A percentile compares a stretch with the other conserved stretches of the same genome.
These are phyloP conservation scores for Lecanoromycetidae sp. DNA, from an alignment of 2,329 filamentous ascomycete genomes.

Conservation along the genomic window DNA sequence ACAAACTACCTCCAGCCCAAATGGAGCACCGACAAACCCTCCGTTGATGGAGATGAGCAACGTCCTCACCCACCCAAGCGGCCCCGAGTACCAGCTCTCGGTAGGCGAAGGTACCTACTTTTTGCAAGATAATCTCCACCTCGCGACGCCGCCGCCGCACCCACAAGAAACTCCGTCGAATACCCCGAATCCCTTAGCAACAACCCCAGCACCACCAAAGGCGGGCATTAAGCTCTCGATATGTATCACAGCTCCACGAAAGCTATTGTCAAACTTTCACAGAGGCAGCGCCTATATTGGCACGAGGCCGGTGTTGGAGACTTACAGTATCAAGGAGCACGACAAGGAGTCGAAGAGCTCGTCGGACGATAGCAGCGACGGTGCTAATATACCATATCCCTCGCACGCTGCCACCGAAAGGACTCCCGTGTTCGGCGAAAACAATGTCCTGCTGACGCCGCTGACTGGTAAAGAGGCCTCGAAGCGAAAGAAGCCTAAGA, in stretches of 20 bases:
- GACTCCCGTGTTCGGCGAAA: constrained; percentile 67
- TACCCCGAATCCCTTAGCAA: constrained; percentile 85
- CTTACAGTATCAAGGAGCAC: constrained; percentile 46
- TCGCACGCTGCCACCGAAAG: constrained; percentile 26
- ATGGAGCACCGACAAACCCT: constrained; percentile 47
- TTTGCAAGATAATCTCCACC: constrained; percentile 77
- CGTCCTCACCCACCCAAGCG: constrained; percentile 64
- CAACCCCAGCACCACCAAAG: constrained; percentile 69
- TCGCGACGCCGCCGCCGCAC: constrained; percentile 89
- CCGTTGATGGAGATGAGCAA: constrained; percentile 93
- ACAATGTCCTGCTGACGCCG: constrained; percentile 60
- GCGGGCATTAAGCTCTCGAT: constrained; percentile 75
- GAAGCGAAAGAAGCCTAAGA: constrained; percentile 89
- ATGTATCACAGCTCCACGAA: constrained; percentile 54
- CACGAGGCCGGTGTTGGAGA: constrained; percentile 28
- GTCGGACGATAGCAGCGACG: constrained; percentile 46
- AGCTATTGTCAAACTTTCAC: constrained; percentile 35
- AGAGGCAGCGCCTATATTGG: constrained; percentile 42
- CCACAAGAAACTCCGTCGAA: constrained; percentile 79
- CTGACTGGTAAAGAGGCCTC: constrained; percentile 53
- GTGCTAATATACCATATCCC: constrained; percentile 34
- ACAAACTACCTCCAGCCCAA: constrained; percentile 2
- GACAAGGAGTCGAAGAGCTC: constrained; percentile 50
- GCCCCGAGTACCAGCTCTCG: constrained; percentile 76
- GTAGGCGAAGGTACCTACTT: constrained; percentile 92